Percentiles rank a stretch among this genome's conserved stretches.
phyloP scores from a whole-genome alignment of 2,329 filamentous ascomycete genomes.

The Apiospora aurea region DNA sequence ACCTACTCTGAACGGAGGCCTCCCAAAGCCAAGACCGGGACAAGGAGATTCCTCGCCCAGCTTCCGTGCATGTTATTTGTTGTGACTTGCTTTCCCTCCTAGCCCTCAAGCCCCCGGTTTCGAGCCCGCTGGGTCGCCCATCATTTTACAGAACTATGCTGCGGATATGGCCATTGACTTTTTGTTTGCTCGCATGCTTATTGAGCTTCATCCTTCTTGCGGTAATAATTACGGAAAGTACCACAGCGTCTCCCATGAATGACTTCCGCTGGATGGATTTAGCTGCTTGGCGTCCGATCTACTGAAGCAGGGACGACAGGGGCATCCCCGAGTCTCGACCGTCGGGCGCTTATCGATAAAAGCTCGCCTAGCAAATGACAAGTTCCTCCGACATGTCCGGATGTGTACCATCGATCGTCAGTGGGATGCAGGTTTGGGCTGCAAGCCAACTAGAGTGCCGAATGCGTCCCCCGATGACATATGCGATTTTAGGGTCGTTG shows the following conservation, averaged over 20 bases:
- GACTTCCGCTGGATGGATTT: neutral
- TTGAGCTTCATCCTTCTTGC: neutral
- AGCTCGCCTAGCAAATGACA: neutral
- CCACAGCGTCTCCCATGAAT: neutral
- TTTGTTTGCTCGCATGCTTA: neutral
- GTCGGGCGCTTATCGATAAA: conserved; percentile 17
- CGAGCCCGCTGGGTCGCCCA: neutral
- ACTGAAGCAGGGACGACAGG: conserved; percentile 2
- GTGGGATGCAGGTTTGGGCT: neutral
- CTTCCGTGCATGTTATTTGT: neutral
- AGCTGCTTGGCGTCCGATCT: conserved; percentile 6
- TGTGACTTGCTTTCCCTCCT: neutral
- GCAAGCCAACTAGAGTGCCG: neutral
- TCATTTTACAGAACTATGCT: neutral
- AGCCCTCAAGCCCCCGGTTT: neutral
- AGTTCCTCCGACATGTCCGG: neutral
- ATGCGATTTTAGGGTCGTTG: neutral
- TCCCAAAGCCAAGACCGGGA: neutral
- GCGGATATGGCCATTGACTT: neutral
- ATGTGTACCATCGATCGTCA: neutral
- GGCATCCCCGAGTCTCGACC: neutral
- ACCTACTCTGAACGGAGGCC: neutral
- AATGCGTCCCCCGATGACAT: neutral
- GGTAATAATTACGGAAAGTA: neutral
- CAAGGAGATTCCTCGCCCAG: neutral